Evolutionary conservation across 139 green algal species (phyloP).

Genomic region (Mychonastes homosphaera): DNA sequence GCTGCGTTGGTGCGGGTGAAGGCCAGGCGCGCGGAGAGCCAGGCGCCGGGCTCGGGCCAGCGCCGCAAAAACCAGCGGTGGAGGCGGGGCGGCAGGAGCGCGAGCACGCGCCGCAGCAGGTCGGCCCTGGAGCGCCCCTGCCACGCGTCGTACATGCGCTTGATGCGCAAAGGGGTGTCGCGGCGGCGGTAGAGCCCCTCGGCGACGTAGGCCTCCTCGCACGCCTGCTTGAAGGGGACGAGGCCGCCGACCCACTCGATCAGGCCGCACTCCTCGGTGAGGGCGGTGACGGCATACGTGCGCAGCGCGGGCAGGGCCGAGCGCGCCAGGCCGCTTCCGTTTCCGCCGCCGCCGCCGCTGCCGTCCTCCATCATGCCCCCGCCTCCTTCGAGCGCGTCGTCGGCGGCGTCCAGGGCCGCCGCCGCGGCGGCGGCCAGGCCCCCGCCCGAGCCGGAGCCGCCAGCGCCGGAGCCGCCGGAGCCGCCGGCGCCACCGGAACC

Average conservation of each 20-base stretch:
- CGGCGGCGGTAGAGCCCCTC: conserved; percentile 32
- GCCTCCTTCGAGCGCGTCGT: too few relatives aligned
- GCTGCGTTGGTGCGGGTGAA: conserved; percentile 76
- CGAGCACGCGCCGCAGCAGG: conserved; percentile 55
- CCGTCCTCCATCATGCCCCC: too few relatives aligned
- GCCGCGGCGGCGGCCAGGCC: conserved; percentile 22
- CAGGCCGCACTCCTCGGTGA: conserved; percentile 90
- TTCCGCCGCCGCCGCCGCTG: too few relatives aligned
- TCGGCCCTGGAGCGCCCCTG: conserved; percentile 8
- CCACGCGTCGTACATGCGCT: conserved; percentile 49
- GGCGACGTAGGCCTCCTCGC: conserved; percentile 46
- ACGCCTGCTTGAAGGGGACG: conserved; percentile 32
- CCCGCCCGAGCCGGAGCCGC: not conserved
- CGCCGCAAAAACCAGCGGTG: conserved; percentile 64
- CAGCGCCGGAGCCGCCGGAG: not conserved
- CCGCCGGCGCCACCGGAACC: too few relatives aligned
- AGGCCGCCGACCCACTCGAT: conserved; percentile 51
- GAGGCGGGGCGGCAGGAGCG: conserved; percentile 66
- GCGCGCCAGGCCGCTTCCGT: too few relatives aligned
- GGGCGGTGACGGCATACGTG: conserved; percentile 77
- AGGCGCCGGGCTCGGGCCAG: conserved; percentile 73
- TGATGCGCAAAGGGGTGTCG: conserved; percentile 30
- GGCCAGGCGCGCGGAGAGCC: conserved; percentile 60
- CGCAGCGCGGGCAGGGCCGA: too few relatives aligned
- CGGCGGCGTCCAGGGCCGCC: too few relatives aligned